A percentile compares a stretch with the other conserved stretches of the same genome.
phyloP scores from a whole-genome alignment of 768 basidiomycete species.

The Dioszegia crocea region DNA sequence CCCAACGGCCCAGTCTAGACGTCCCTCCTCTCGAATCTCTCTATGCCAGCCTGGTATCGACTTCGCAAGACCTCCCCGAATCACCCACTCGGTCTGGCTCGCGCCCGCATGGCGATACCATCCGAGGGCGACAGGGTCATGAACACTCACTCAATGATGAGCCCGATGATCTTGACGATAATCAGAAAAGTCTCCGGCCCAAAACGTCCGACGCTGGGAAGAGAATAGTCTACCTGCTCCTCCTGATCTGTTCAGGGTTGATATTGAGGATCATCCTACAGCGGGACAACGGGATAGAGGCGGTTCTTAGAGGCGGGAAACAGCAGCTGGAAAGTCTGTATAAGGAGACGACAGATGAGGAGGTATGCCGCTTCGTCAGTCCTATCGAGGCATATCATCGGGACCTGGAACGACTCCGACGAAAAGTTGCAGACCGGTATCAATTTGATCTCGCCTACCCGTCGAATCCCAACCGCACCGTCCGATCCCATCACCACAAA shows the following conservation, averaged over 20 bases:
- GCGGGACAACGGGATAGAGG: neutral
- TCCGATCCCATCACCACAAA: conserved; percentile 17
- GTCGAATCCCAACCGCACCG: neutral
- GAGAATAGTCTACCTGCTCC: neutral
- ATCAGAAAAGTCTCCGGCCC: neutral
- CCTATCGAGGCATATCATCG: conserved; percentile 44
- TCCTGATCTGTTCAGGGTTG: neutral
- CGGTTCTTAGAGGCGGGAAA: neutral
- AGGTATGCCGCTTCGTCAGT: conserved; percentile 37
- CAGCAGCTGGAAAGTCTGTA: neutral
- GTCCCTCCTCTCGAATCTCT: conserved; percentile 1
- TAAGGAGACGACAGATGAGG: conserved; percentile 10
- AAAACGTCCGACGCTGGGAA: neutral
- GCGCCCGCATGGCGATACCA: no score
- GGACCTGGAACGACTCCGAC: conserved; percentile 35
- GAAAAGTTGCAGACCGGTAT: conserved; percentile 3
- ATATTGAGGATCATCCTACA: neutral
- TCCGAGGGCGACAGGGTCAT: neutral
- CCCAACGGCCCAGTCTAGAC: conserved; percentile 7
- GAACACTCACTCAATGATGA: conserved; percentile 6
- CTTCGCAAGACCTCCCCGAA: neutral
- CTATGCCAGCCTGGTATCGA: neutral
- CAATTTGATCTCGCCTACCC: conserved; percentile 1
- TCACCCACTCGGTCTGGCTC: neutral
- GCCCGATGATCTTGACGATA: neutral